Percentiles rank a stretch among this genome's conserved stretches.
phyloP scores from a whole-genome alignment of 192 early-diverging fungal genomes.

The Mortierella alpina region DNA sequence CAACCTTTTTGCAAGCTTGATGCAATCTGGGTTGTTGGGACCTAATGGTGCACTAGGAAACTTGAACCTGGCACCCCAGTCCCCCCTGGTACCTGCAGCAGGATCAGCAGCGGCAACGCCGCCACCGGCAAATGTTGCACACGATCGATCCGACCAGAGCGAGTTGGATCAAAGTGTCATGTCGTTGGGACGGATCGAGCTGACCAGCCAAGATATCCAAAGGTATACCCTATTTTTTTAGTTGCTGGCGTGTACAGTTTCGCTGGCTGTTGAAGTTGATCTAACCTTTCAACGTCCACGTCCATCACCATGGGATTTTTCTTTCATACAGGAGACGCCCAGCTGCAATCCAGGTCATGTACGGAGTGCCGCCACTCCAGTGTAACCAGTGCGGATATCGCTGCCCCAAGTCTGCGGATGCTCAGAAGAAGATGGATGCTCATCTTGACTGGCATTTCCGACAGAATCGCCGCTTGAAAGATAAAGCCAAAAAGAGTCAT shows the following conservation, averaged over 20 bases:
- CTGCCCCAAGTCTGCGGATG: slow-evolving; percentile 72
- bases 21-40: slow-evolving; percentile 43
- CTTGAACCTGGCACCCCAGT: slow-evolving; percentile 13
- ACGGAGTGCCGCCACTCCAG: slow-evolving; percentile 79
- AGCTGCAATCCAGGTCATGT: slow-evolving; percentile 74
- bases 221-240: slow-evolving; percentile 27
- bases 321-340: slow-evolving; percentile 55
- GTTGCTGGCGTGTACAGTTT: background rate
- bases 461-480: slow-evolving; percentile 88
- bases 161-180: slow-evolving; percentile 40
- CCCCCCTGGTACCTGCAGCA: slow-evolving; percentile 21
- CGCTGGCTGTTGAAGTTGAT: background rate
- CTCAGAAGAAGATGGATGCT: slow-evolving; percentile 77
- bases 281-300: background rate
- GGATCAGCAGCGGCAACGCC: slow-evolving; percentile 15
- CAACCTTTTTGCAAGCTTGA: slow-evolving; percentile 40
- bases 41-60: slow-evolving; percentile 31
- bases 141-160: slow-evolving; percentile 15
- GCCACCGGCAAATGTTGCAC: background rate
- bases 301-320: slow-evolving; percentile 12
- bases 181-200: slow-evolving; percentile 54
- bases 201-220: slow-evolving; percentile 64
- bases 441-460: slow-evolving; percentile 98
- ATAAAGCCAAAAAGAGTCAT: slow-evolving; percentile 83
- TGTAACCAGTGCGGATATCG: slow-evolving; percentile 96